Conservation (phyloP, 352 stramenopile genomes). For the Phytophthora foliorum region DNA sequence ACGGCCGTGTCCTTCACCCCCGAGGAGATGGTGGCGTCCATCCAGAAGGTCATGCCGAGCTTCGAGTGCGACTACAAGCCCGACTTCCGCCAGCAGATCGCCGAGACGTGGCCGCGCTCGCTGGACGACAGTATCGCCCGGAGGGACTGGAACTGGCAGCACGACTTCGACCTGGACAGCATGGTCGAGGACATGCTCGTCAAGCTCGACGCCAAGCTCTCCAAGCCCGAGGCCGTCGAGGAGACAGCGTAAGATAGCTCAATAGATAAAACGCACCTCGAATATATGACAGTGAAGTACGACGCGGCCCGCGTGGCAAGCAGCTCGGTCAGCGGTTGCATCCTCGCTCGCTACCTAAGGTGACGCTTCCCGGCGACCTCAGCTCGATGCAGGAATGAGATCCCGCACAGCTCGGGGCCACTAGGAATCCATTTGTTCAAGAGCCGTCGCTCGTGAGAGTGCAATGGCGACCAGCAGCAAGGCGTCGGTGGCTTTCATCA, state of each 20-base stretch:
- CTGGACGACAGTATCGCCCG: slow-evolving; percentile 87
- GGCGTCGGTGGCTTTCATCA: slow-evolving; percentile 31
- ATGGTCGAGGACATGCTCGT: slow-evolving; percentile 94
- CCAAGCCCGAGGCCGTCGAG: slow-evolving; percentile 31
- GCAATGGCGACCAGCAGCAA: slow-evolving; percentile 22
- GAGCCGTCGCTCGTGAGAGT: slow-evolving; percentile 5
- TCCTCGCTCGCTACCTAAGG: slow-evolving; percentile 10
- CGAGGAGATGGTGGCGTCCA: slow-evolving; percentile 83
- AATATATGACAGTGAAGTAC: slow-evolving; percentile 34
- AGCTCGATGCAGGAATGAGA: slow-evolving; percentile 10
- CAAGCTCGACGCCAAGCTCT: slow-evolving; percentile 84
- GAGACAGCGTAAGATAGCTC: slow-evolving; percentile 30
- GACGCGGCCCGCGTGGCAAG: not conserved
- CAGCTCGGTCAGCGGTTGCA: slow-evolving; percentile 1
- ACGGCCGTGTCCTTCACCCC: slow-evolving; percentile 92
- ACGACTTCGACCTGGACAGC: slow-evolving; percentile 89
- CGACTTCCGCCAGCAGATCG: slow-evolving; percentile 93
- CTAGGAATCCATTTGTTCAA: slow-evolving; percentile 13
- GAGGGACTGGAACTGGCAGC: slow-evolving; percentile 91
- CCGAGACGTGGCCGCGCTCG: slow-evolving; percentile 91
- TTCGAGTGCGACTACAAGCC: slow-evolving; percentile 92
- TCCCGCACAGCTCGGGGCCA: not conserved
- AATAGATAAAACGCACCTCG: slow-evolving; percentile 23
- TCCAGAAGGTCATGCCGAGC: slow-evolving; percentile 87
- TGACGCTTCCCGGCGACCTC: slow-evolving; percentile 22